These are phyloP conservation scores for Mortierella sp. DNA, from an alignment of 371 early-diverging fungal genomes.

Conservation along the genomic window DNA sequence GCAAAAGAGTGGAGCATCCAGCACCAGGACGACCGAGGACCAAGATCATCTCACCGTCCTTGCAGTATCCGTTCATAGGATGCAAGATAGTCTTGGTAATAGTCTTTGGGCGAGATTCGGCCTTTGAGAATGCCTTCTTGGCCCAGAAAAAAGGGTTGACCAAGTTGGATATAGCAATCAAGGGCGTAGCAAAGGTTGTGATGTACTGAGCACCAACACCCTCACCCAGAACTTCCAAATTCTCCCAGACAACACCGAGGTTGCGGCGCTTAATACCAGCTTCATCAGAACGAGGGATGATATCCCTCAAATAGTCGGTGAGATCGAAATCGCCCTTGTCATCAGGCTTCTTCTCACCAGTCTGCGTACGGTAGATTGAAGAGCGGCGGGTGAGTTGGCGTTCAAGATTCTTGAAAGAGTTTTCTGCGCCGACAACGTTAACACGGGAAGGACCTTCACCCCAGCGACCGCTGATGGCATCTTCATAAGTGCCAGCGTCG, in stretches of 20 bases:
- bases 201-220: slow-evolving; percentile 47
- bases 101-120: slow-evolving; percentile 9
- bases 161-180: slow-evolving; percentile 50
- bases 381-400: slow-evolving; percentile 39
- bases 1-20: slow-evolving; percentile 76
- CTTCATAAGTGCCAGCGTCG: slow-evolving; percentile 39
- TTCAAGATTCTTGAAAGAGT: slow-evolving; percentile 37
- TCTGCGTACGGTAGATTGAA: slow-evolving; percentile 12
- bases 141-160: slow-evolving; percentile 53
- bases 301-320: slow-evolving; percentile 39
- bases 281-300: slow-evolving; percentile 38
- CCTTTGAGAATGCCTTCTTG: slow-evolving; percentile 39
- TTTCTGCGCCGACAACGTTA: slow-evolving; percentile 22
- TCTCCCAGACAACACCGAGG: slow-evolving; percentile 55
- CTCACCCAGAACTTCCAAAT: slow-evolving; percentile 49
- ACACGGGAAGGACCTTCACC: slow-evolving; percentile 33
- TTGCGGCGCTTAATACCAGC: slow-evolving; percentile 52
- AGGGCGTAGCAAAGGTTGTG: slow-evolving; percentile 38
- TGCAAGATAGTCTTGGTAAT: slow-evolving; percentile 61
- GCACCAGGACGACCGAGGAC: slow-evolving; percentile 80
- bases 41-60: slow-evolving; percentile 78
- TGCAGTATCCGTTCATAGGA: slow-evolving; percentile 69
- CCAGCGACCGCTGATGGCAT: slow-evolving; percentile 43
- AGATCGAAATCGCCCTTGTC: slow-evolving; percentile 40
- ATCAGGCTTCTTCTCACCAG: slow-evolving; percentile 24